Conservation (phyloP, 1,139 yeast species). For the Yamadazyma siamensis region DNA sequence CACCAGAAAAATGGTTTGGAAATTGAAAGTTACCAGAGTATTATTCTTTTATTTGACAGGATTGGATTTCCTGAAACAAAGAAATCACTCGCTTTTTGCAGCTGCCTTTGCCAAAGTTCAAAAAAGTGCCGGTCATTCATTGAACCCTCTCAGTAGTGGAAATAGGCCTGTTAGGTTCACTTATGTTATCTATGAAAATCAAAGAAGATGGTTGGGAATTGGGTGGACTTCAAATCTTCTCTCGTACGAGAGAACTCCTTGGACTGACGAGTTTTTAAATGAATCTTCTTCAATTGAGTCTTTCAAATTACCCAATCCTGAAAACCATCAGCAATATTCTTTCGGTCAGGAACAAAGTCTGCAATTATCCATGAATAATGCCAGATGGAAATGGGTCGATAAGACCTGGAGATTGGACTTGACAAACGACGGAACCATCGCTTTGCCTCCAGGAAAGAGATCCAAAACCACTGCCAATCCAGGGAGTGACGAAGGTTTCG, state of each 20-base stretch:
- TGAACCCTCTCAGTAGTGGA: slow-evolving; percentile 16
- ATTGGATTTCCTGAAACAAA: slow-evolving; percentile 66
- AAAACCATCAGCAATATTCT: slow-evolving; percentile 25
- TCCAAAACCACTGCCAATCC: slow-evolving; percentile 77
- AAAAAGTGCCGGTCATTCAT: slow-evolving; percentile 38
- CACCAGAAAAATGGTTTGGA: slow-evolving; percentile 80
- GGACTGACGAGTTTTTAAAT: slow-evolving; percentile 95
- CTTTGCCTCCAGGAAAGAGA: slow-evolving; percentile 60
- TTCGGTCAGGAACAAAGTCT: slow-evolving; percentile 16
- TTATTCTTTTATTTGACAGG: slow-evolving; percentile 83
- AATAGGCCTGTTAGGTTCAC: slow-evolving; percentile 78
- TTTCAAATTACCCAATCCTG: slow-evolving; percentile 76
- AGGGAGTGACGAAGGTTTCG: slow-evolving; percentile 74
- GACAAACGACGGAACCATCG: slow-evolving; percentile 83
- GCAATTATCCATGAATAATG: slow-evolving; percentile 22
- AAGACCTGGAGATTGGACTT: slow-evolving; percentile 86
- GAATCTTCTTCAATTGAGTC: slow-evolving; percentile 75
- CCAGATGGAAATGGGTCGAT: slow-evolving; percentile 94
- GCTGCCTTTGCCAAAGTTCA: slow-evolving; percentile 62
- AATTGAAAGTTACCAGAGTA: slow-evolving; percentile 66
- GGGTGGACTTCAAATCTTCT: slow-evolving; percentile 95
- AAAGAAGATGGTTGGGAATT: slow-evolving; percentile 94
- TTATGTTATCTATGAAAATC: slow-evolving; percentile 92
- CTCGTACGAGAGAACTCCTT: slow-evolving; percentile 89
- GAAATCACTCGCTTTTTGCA: slow-evolving; percentile 47